Evolutionary conservation across 768 basidiomycete species (phyloP).

Genomic region (Boletus huronensis): DNA sequence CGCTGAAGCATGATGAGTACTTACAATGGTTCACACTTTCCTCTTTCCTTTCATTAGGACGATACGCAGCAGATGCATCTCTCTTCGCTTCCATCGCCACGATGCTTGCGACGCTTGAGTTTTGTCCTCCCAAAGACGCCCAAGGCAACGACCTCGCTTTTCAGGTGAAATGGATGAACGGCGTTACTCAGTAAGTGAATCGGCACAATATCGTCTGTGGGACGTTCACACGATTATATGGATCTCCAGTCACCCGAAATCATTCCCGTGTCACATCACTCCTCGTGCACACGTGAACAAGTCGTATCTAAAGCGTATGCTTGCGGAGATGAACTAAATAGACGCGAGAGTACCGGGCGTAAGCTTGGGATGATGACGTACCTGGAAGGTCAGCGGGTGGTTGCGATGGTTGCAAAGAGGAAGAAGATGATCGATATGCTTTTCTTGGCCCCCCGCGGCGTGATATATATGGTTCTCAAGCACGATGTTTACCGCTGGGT

Average conservation of each 20-base stretch:
- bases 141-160: background rate
- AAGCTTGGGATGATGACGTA: background rate
- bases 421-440: background rate
- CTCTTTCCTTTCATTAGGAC: background rate
- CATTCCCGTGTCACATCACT: slow-evolving; percentile 9
- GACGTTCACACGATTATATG: background rate
- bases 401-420: background rate
- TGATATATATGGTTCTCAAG: background rate
- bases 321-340: background rate
- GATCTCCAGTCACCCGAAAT: slow-evolving; percentile 5
- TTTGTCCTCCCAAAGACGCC: background rate
- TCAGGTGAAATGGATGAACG: slow-evolving; percentile 3
- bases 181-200: slow-evolving; percentile 5
- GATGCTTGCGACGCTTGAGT: slow-evolving; percentile 15
- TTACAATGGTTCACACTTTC: background rate
- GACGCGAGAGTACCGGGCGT: background rate
- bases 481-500: background rate
- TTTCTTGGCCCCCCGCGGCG: background rate
- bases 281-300: slow-evolving; percentile 3
- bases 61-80: background rate
- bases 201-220: background rate
- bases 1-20: background rate
- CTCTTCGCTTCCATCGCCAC: slow-evolving; percentile 6
- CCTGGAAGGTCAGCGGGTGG: background rate
- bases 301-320: background rate